Base-by-base conservation (phyloP, 345 rosid species). In the Melaleuca alternifolia region DNA sequence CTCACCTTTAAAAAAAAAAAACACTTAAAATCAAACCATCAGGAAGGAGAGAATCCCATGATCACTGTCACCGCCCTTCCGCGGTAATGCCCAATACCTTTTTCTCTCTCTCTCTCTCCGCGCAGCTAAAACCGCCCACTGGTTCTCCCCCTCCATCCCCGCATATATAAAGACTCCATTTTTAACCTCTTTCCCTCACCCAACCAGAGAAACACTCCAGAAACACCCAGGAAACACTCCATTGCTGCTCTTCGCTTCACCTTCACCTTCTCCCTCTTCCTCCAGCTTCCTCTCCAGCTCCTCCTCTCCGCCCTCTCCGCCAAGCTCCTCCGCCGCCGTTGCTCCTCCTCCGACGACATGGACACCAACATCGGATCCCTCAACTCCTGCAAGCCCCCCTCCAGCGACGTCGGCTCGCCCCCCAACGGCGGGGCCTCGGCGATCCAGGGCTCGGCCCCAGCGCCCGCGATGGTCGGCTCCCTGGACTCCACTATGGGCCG, bases 401-500 rank as follows among this genome's bases (percentile, higher is more conserved):
- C 61, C 86, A 81, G 24, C 88, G 93, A 93, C 90, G 20, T 95
- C 84, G 90, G 91, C 51, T 10, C 84, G 46, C 88, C 92, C 0
- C 83, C 95, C 2, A 92, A 89, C 79, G 92, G 89, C 84, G 13
- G 87, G 86, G 93, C 91, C 33, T 46, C 91, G 11, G 54, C 92
- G 82, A 86, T 93, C 86, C 93, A 90, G 54, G 26, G n/a, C 84
- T 81, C 92, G 23, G 82, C 82, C 77, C 15, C 89, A 9, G 88
- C 93, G 8, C 6, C 90, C 89, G 65, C 50, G 51, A 28, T 86
- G 16, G n/a, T 89, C 90, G 79, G 51, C 87, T 61, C 92, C 18
- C n/a, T 91, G 21, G 94, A 94, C 37, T 86, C 94, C 54, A 94
- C 94, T 26, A 87, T 92, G 53, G 95, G 97, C 33, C 92, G 93